Conservation (phyloP, 768 basidiomycete genomes). For the Leccinum subtestaceum region DNA sequence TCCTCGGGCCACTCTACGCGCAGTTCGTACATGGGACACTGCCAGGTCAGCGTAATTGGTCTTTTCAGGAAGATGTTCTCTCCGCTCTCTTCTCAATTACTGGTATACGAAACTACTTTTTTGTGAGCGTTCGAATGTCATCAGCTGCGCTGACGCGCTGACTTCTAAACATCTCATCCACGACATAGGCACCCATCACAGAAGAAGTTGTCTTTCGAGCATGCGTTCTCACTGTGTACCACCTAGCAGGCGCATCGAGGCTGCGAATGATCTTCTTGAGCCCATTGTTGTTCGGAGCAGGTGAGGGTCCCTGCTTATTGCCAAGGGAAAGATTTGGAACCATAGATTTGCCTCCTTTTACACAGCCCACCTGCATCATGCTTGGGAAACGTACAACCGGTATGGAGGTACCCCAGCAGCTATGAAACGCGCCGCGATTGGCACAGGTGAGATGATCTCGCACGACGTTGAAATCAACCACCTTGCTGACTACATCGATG, state of each 20-base stretch:
- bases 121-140: conserved; percentile 33
- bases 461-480: not conserved
- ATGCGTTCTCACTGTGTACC: conserved; percentile 73
- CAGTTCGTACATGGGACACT: conserved; percentile 42
- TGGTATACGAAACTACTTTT: conserved; percentile 68
- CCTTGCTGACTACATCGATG: conserved; percentile 13
- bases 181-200: conserved; percentile 74
- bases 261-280: conserved; percentile 70
- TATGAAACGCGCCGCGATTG: conserved; percentile 55
- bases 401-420: conserved; percentile 69
- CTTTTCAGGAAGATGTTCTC: conserved; percentile 38
- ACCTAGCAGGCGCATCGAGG: conserved; percentile 57
- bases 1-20: conserved; percentile 73
- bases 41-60: conserved; percentile 56
- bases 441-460: conserved; percentile 43
- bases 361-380: conserved; percentile 89
- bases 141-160: not conserved
- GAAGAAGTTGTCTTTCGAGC: conserved; percentile 92
- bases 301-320: conserved; percentile 40
- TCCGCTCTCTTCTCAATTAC: conserved; percentile 47
- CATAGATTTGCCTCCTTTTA: conserved; percentile 8
- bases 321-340: not conserved
- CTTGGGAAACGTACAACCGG: conserved; percentile 78
- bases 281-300: conserved; percentile 86
- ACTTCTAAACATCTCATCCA: not conserved